Evolutionary conservation across 1,284 basidiomycete genomes (phyloP).

Genomic region (Trichosporon sp.): DNA sequence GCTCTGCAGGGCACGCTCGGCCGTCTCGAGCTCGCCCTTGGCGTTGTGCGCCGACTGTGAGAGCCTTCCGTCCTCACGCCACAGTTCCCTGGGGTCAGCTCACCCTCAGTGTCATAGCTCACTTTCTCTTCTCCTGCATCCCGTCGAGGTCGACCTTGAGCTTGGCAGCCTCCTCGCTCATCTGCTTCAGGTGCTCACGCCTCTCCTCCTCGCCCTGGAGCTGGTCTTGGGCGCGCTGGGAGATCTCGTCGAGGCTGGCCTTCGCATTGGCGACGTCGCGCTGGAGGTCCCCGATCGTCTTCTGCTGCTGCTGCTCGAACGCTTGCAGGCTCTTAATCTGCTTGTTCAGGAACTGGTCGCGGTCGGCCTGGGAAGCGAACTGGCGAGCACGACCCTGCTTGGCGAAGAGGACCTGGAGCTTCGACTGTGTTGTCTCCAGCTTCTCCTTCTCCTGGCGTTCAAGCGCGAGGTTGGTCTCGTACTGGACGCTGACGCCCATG

Average conservation of each 20-base stretch:
- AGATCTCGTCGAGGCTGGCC: constrained; percentile 61
- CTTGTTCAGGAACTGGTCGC: constrained; percentile 68
- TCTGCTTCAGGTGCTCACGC: constrained; percentile 68
- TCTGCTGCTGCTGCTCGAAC: constrained; percentile 58
- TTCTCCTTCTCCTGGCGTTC: constrained; percentile 64
- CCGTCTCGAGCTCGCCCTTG: constrained; percentile 69
- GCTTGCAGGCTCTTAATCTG: constrained; percentile 68
- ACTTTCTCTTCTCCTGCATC: constrained; percentile 74
- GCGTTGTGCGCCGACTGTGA: constrained; percentile 71
- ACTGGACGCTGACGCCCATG: constrained; percentile 61
- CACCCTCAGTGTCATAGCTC: constrained; percentile 24
- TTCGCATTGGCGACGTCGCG: constrained; percentile 73
- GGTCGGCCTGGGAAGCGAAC: constrained; percentile 75
- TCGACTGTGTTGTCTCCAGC: constrained; percentile 68
- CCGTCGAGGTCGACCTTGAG: constrained; percentile 69
- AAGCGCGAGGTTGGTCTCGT: constrained; percentile 58
- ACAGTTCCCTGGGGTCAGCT: constrained; percentile 60
- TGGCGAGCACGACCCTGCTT: constrained; percentile 83
- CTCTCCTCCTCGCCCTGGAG: constrained; percentile 63
- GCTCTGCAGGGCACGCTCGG: constrained; percentile 71
- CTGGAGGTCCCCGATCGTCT: constrained; percentile 60
- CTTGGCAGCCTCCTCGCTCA: constrained; percentile 60
- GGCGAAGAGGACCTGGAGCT: constrained; percentile 68
- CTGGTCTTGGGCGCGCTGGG: constrained; percentile 61
- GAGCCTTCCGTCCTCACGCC: constrained; percentile 91